These are phyloP conservation scores for Trypanosoma lewisi DNA, from an alignment of 208 protist genomes.

Conservation along the genomic window DNA sequence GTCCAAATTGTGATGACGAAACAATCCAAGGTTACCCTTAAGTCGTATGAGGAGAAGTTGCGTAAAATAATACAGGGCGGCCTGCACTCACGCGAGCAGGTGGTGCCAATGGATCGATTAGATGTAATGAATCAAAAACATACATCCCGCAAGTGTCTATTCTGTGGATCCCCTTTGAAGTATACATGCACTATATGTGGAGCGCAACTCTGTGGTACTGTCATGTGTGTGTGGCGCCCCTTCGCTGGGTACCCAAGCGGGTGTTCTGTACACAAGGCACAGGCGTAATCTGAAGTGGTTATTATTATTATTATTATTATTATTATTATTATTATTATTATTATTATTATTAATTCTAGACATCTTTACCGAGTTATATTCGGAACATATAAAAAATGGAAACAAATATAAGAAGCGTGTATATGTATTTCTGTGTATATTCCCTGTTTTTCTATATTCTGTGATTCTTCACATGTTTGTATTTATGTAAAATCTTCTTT, in stretches of 20 bases:
- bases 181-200: slow-evolving; percentile 74
- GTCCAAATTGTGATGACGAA: slow-evolving; percentile 47
- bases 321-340: background rate
- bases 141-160: slow-evolving; percentile 32
- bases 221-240: slow-evolving; percentile 33
- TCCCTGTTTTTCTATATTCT: no score
- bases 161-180: slow-evolving; percentile 43
- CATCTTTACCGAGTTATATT: no score
- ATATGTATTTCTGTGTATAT: no score
- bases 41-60: slow-evolving; percentile 62
- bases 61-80: slow-evolving; percentile 36
- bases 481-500: no score
- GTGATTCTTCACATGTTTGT: no score
- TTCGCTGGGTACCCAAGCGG: slow-evolving; percentile 65
- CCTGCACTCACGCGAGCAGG: slow-evolving; percentile 29
- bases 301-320: background rate
- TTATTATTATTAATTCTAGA: background rate
- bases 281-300: slow-evolving; percentile 7
- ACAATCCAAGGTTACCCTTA: slow-evolving; percentile 41
- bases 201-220: slow-evolving; percentile 59
- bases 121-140: slow-evolving; percentile 12
- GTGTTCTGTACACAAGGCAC: slow-evolving; percentile 49
- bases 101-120: slow-evolving; percentile 38
- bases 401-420: no score
- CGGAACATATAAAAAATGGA: no score